Percentiles rank a stretch among this genome's conserved stretches.
Conservation (phyloP, 257 asterid genomes). For the Solanum etuberosum region DNA sequence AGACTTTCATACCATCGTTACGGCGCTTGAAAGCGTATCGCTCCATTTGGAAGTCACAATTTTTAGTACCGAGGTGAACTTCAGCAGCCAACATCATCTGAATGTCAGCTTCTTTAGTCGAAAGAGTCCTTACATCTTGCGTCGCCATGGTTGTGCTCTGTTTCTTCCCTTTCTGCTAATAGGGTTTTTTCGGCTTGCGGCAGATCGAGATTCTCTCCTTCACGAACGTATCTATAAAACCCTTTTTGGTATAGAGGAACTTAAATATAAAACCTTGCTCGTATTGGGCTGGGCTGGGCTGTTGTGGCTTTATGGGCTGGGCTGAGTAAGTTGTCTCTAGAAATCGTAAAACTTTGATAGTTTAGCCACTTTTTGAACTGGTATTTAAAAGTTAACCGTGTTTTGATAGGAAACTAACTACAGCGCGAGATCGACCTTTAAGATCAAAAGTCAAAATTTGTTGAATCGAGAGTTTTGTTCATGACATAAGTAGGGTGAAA, state of each 20-base stretch:
- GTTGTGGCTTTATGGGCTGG: neutral
- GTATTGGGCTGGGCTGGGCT: neutral
- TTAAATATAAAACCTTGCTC: neutral
- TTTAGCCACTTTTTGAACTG: neutral
- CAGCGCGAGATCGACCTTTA: neutral
- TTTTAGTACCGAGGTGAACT: conserved; percentile 13
- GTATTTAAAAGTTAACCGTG: neutral
- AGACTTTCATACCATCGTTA: conserved; percentile 1
- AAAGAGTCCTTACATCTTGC: neutral
- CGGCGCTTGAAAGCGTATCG: conserved; percentile 14
- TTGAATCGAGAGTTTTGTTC: neutral
- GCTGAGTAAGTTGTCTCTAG: neutral
- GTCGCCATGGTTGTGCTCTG: neutral
- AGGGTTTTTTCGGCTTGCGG: neutral
- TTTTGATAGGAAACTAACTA: neutral
- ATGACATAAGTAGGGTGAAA: neutral
- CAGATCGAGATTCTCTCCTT: neutral
- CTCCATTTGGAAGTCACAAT: conserved; percentile 16
- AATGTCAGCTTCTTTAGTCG: conserved; percentile 12
- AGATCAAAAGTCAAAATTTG: neutral
- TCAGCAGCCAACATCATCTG: conserved; percentile 19
- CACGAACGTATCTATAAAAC: neutral
- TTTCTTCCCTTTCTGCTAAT: neutral
- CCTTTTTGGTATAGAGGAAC: neutral
- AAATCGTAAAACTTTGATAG: neutral